These are phyloP conservation scores for Phytophthora pisi DNA, from an alignment of 352 stramenopile species.

Conservation along the genomic window DNA sequence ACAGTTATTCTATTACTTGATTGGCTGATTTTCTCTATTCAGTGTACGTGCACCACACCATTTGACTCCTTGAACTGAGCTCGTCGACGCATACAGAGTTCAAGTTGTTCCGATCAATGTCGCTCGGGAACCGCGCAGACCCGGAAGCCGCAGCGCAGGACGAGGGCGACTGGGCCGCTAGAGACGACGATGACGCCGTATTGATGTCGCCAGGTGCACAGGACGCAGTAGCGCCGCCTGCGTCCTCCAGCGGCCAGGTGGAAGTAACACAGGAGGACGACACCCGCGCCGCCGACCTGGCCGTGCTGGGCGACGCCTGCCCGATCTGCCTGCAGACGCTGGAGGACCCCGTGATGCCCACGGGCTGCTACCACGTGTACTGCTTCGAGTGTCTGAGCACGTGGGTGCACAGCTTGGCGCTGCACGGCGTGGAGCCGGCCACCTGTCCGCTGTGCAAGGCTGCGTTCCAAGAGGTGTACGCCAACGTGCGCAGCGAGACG, in stretches of 20 bases:
- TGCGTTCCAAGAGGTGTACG: conserved; percentile 58
- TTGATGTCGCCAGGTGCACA: conserved; percentile 28
- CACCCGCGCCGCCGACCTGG: conserved; percentile 41
- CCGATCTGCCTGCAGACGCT: conserved; percentile 73
- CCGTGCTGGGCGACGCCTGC: conserved; percentile 70
- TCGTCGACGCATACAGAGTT: no score
- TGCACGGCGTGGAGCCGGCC: conserved; percentile 55
- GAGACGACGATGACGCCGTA: conserved; percentile 28
- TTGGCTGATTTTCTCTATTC: no score
- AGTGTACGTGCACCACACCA: no score
- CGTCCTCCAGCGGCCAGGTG: conserved; percentile 38
- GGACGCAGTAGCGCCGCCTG: conserved; percentile 19
- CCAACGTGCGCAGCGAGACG: conserved; percentile 68
- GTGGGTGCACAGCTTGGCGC: conserved; percentile 61
- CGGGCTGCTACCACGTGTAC: conserved; percentile 72
- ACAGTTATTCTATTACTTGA: no score
- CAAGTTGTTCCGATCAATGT: conserved; percentile 31
- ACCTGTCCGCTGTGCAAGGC: conserved; percentile 79
- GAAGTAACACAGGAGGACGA: conserved; percentile 25
- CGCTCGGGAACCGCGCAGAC: conserved; percentile 37
- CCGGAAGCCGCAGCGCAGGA: conserved; percentile 39
- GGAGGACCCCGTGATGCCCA: conserved; percentile 63
- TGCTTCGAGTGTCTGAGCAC: conserved; percentile 70
- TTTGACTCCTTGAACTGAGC: no score
- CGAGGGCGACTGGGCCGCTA: conserved; percentile 54